Percentiles rank a stretch among this genome's conserved stretches.
phyloP scores from a whole-genome alignment of 2,329 filamentous ascomycete genomes.

The Cladosporium colombiae region DNA sequence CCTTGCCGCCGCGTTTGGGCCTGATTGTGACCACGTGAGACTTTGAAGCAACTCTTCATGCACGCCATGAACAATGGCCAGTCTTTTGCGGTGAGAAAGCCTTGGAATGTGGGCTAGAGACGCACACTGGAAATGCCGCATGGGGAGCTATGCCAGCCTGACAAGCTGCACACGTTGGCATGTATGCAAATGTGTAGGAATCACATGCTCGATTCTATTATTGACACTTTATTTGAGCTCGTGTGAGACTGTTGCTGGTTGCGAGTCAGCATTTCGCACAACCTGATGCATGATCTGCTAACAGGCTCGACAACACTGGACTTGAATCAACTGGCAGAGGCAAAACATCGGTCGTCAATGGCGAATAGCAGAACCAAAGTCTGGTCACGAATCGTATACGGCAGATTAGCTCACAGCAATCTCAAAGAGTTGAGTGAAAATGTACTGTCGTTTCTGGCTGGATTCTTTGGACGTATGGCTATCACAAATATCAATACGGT shows the following conservation, averaged over 20 bases:
- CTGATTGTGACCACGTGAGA: slow-evolving; percentile 1
- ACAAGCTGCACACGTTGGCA: not conserved
- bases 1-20: slow-evolving; percentile 7
- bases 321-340: not conserved
- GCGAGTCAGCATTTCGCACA: not conserved
- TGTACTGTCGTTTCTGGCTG: not conserved
- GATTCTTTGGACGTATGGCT: too few relatives aligned
- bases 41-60: not conserved
- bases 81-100: not conserved
- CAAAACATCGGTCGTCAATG: not conserved
- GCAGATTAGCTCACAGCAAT: not conserved
- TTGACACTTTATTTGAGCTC: not conserved
- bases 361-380: not conserved
- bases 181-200: not conserved
- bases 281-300: not conserved
- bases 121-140: not conserved
- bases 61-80: not conserved
- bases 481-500: too few relatives aligned
- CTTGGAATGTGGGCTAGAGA: not conserved
- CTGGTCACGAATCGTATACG: not conserved
- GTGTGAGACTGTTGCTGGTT: not conserved
- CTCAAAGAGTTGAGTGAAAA: not conserved
- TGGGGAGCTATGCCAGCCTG: not conserved
- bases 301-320: not conserved
- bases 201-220: not conserved